A percentile compares a stretch with the other conserved stretches of the same genome.
These are phyloP conservation scores for Fusarium nelsonii DNA, from an alignment of 2,329 filamentous ascomycete genomes.

Conservation along the genomic window DNA sequence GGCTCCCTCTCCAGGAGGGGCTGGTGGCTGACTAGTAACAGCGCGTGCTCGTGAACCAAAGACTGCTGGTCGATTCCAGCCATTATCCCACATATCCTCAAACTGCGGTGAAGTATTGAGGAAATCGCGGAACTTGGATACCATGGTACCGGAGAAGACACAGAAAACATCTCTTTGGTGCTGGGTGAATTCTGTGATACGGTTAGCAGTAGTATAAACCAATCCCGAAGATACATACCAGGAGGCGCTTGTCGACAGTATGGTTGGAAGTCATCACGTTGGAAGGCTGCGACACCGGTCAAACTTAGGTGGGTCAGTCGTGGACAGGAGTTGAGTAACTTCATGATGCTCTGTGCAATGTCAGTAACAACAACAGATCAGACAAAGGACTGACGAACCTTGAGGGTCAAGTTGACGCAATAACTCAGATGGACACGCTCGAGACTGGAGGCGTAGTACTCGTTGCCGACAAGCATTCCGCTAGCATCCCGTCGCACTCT, in stretches of 20 bases:
- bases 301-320: conserved; percentile 93
- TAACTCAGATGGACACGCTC: conserved; percentile 98
- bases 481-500: conserved; percentile 63
- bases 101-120: conserved; percentile 72
- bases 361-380: conserved; percentile 27
- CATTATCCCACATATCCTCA: conserved; percentile 56
- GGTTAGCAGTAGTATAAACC: conserved; percentile 43
- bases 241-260: conserved; percentile 89
- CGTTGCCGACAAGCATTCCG: conserved; percentile 62
- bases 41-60: conserved; percentile 21
- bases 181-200: conserved; percentile 82
- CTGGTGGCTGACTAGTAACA: conserved; percentile 9
- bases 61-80: conserved; percentile 24
- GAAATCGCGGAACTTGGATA: conserved; percentile 80
- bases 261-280: conserved; percentile 83
- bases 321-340: conserved; percentile 89
- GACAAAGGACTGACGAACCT: conserved; percentile 65
- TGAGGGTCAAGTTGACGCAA: conserved; percentile 85
- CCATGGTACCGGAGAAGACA: conserved; percentile 92
- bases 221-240: conserved; percentile 60
- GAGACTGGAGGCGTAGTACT: conserved; percentile 73
- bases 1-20: conserved; percentile 49
- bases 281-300: conserved; percentile 92
- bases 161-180: conserved; percentile 97
- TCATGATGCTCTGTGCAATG: conserved; percentile 80